These are phyloP conservation scores for Globisporangium iwayamae DNA, from an alignment of 352 stramenopile species.

Conservation along the genomic window DNA sequence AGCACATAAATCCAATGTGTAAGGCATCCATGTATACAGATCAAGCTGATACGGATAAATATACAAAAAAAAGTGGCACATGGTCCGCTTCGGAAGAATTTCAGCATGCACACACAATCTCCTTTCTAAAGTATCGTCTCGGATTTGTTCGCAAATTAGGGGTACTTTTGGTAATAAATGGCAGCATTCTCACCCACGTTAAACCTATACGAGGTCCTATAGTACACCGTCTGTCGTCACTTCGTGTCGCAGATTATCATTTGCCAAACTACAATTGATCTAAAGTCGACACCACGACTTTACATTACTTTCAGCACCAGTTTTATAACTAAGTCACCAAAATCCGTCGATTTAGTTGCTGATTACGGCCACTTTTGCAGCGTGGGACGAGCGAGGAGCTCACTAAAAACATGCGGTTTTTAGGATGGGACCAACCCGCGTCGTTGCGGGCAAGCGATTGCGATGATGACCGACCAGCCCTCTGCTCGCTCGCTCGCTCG, in stretches of 20 bases:
- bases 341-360: not conserved
- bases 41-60: not conserved
- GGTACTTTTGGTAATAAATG: too few species aligned
- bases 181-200: too few species aligned
- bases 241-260: conserved; percentile 1
- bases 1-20: too few species aligned
- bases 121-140: not conserved
- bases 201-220: not conserved
- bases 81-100: too few species aligned
- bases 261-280: not conserved
- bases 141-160: too few species aligned
- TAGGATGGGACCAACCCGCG: conserved; percentile 6
- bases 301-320: not conserved
- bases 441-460: too few species aligned
- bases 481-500: too few species aligned
- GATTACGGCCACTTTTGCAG: not conserved
- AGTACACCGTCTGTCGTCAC: conserved; percentile 1
- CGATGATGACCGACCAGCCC: too few species aligned
- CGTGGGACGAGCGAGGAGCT: not conserved
- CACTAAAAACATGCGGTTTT: conserved; percentile 5
- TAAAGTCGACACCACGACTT: not conserved
- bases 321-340: not conserved
- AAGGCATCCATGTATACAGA: too few species aligned
- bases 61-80: too few species aligned
- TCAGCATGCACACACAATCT: not conserved